These are phyloP conservation scores for Jaapia argillacea DNA, from an alignment of 768 basidiomycete species.

Conservation along the genomic window DNA sequence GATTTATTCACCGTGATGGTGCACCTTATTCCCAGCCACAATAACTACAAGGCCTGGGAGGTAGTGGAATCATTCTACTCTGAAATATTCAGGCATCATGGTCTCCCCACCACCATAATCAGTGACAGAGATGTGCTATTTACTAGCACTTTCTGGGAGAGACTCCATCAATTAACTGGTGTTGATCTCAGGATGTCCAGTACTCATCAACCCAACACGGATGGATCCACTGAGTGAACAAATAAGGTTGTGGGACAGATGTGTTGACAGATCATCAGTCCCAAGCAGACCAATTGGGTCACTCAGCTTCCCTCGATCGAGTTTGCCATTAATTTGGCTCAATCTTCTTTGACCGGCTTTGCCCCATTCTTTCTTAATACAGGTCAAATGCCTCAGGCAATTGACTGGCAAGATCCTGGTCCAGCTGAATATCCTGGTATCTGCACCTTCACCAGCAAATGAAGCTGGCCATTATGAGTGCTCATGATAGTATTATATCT, in stretches of 20 bases:
- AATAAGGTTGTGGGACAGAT: constrained; percentile 23
- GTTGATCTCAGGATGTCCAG: constrained; percentile 25
- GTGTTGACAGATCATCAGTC: constrained; percentile 15
- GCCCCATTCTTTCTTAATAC: constrained; percentile 26
- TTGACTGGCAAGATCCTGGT: constrained; percentile 18
- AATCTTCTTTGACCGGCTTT: constrained; percentile 23
- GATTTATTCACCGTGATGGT: constrained; percentile 16
- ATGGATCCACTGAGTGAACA: constrained; percentile 27
- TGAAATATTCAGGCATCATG: constrained; percentile 20
- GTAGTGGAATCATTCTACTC: constrained; percentile 18
- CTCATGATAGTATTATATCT: constrained; percentile 22
- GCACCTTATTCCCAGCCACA: constrained; percentile 12
- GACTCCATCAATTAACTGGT: constrained; percentile 20
- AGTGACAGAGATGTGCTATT: constrained; percentile 32
- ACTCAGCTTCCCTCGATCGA: constrained; percentile 21
- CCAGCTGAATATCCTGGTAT: constrained; percentile 18
- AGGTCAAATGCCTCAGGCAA: constrained; percentile 18
- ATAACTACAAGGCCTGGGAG: constrained; percentile 12
- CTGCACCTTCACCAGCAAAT: constrained; percentile 14
- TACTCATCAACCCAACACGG: constrained; percentile 32
- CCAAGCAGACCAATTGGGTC: constrained; percentile 24
- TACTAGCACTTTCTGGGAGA: constrained; percentile 31
- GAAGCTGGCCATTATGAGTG: constrained; percentile 18
- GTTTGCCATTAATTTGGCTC: constrained; percentile 26
- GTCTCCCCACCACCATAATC: constrained; percentile 27